Evolutionary conservation across 441 rosid genomes (phyloP), one percentile per base, ranked within the genome.

Genomic region (Isatis lusitanica): DNA sequence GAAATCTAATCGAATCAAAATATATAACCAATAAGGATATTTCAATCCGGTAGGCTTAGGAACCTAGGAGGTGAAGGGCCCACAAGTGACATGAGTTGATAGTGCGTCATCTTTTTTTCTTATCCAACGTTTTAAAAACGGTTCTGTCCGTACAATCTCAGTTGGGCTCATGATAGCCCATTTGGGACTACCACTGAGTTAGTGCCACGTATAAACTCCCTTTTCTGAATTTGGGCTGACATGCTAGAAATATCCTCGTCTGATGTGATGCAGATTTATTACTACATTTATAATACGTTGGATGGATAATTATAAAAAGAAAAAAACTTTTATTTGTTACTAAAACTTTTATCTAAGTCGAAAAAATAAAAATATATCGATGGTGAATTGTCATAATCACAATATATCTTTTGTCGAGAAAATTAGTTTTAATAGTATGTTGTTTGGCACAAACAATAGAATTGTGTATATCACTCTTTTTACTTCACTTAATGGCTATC

Each of bases 81-180:
- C 79, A 85, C 83, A 50, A 63, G 53, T 35, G 63, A 68, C 51
- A 74, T 12, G 15, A 60, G 68, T 74, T 39, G 73, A 50, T 62
- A 51, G 57, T 68, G 38, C 39, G 73, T 59, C 62, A 48, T 59
- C 13, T 58, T 31, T 31, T 52, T 15, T 65, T 48, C 68, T 67
- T 60, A 74, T 74, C 78, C 73, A 68, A 51, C 48, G 50, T 67
- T 31, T 33, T 2, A 51, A 48, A 60, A 39, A 53, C 16, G 26
- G 30, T 16, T 6, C 11, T 7, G 24, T 71, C 61, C 73, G 78
- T 74, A 62, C 79, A 62, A 13, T 5, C 24, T 35, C 12, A 35
- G 58, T 68, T 68, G 79, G 74, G 70, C 74, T 75, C 43, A 53
- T 62, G 58, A 44, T 44, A 46, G 64, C 74, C 79, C 74, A 62